A percentile compares a stretch with the other conserved stretches of the same genome.
phyloP scores from a whole-genome alignment of 2,329 filamentous ascomycete species.

The Fusarium xyrophilum region DNA sequence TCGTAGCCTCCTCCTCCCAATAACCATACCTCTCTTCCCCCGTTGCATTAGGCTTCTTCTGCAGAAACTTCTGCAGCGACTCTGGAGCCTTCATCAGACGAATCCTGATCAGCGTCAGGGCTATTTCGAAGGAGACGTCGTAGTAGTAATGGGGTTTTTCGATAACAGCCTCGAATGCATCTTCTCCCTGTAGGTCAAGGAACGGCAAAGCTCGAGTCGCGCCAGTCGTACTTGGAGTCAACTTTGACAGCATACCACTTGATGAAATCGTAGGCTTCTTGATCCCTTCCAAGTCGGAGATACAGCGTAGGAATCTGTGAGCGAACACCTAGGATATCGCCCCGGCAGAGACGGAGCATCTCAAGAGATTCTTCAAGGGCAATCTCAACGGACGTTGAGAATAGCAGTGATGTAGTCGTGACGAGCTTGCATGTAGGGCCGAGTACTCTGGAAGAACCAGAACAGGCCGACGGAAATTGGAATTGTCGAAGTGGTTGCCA shows the following conservation, averaged over 20 bases:
- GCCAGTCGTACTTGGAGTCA: background rate
- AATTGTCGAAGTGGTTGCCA: background rate
- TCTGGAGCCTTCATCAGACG: constrained; percentile 11
- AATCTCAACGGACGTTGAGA: background rate
- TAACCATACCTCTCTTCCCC: background rate
- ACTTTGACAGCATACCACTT: constrained; percentile 5
- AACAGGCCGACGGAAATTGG: rapidly evolving
- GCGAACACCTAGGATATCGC: constrained; percentile 4
- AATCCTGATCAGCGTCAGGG: constrained; percentile 15
- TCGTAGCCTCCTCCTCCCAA: constrained; percentile 11
- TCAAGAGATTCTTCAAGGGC: background rate
- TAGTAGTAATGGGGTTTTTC: background rate
- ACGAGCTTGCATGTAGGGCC: constrained; percentile 10
- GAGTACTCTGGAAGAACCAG: background rate
- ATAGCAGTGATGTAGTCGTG: background rate
- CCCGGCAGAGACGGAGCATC: background rate
- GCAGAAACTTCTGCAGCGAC: background rate
- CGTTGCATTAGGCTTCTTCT: background rate
- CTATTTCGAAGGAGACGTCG: background rate
- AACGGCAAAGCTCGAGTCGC: background rate
- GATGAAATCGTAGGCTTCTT: constrained; percentile 17
- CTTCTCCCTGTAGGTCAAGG: constrained; percentile 2
- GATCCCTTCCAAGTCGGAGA: constrained; percentile 9
- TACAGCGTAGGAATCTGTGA: background rate
- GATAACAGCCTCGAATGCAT: constrained; percentile 4